phyloP scores from a whole-genome alignment of 2,329 filamentous ascomycete genomes.

The Monosporascus sp. region DNA sequence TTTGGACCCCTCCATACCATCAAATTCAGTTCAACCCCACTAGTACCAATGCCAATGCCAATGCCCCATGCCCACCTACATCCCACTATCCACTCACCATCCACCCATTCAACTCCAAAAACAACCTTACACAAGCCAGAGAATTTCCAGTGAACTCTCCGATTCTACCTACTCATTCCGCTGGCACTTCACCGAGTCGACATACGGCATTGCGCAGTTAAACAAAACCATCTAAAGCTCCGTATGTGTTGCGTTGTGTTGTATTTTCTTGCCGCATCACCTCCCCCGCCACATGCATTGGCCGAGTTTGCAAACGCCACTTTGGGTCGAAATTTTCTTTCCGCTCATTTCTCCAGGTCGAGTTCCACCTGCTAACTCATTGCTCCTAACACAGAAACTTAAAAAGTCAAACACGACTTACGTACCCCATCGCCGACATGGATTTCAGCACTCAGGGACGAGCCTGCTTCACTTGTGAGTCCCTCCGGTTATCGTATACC shows the following conservation, averaged over 20 bases:
- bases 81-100: not conserved
- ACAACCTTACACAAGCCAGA: too few relatives aligned
- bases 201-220: too few relatives aligned
- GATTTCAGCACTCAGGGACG: conserved; percentile 37
- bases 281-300: too few relatives aligned
- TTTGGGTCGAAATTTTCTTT: not conserved
- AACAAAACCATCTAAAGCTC: too few relatives aligned
- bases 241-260: too few relatives aligned
- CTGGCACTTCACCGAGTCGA: too few relatives aligned
- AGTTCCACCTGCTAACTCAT: not conserved
- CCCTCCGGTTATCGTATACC: conserved; percentile 10
- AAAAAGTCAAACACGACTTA: not conserved
- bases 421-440: conserved; percentile 30
- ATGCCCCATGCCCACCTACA: not conserved
- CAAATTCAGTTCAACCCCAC: not conserved
- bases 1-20: not conserved
- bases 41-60: not conserved
- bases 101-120: not conserved
- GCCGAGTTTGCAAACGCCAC: too few relatives aligned
- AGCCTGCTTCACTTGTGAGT: conserved; percentile 50
- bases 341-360: not conserved
- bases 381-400: conserved; percentile 2
- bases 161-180: too few relatives aligned
- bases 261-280: too few relatives aligned
- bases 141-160: too few relatives aligned